Conservation (phyloP, 2,329 filamentous ascomycete species). For the Verticillium klebahnii region DNA sequence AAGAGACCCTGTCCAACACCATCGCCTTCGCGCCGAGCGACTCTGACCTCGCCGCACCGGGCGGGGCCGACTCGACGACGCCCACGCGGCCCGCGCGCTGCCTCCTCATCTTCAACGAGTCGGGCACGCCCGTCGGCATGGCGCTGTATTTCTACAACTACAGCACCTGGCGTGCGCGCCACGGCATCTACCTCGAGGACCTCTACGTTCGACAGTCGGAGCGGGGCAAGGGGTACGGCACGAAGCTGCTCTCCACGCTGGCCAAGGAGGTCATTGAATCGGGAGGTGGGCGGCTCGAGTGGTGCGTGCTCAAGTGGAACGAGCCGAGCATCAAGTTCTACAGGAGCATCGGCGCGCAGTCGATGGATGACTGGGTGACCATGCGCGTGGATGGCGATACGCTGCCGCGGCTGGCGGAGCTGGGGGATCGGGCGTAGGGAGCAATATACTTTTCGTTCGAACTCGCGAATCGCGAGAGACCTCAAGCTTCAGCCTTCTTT, state of each 20-base stretch:
- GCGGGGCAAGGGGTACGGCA: conserved; percentile 76
- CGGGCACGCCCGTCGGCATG: conserved; percentile 60
- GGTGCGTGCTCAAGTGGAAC: conserved; percentile 92
- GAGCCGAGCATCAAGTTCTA: conserved; percentile 88
- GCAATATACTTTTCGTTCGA: not conserved
- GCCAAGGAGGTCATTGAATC: conserved; percentile 75
- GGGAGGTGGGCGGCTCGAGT: conserved; percentile 74
- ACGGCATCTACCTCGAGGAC: conserved; percentile 92
- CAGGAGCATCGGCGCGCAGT: conserved; percentile 60
- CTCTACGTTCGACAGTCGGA: conserved; percentile 72
- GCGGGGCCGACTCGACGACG: conserved; percentile 48
- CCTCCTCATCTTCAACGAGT: conserved; percentile 56
- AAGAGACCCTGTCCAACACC: conserved; percentile 65
- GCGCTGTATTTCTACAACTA: conserved; percentile 95
- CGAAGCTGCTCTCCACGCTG: conserved; percentile 66
- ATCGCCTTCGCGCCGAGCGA: conserved; percentile 68
- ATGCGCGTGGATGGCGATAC: conserved; percentile 69
- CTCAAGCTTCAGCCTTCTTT: not conserved
- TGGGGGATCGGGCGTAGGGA: conserved; percentile 14
- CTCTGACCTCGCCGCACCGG: conserved; percentile 26
- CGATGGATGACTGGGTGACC: conserved; percentile 68
- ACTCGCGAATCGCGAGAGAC: not conserved
- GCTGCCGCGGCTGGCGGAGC: conserved; percentile 53
- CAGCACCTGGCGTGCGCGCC: conserved; percentile 82
- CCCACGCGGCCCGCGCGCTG: conserved; percentile 66